Percentiles rank a stretch among this genome's conserved stretches.
Evolutionary conservation across 768 basidiomycete genomes (phyloP).

Genomic region (Tylopilus intermedius): DNA sequence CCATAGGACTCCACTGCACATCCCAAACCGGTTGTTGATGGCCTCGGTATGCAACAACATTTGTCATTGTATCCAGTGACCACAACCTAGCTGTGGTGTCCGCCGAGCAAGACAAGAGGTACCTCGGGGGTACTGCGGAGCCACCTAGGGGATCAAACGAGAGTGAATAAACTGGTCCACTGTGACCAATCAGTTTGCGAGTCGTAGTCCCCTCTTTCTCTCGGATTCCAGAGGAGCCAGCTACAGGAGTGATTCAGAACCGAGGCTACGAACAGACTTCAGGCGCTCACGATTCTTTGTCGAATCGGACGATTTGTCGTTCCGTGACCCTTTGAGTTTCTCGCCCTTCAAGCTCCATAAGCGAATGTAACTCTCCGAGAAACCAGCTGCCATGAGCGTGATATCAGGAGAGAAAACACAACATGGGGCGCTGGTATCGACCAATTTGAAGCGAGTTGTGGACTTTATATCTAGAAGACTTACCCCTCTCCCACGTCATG

Average conservation of each 20-base stretch:
- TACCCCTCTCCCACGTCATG: constrained; percentile 96
- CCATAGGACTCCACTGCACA: constrained; percentile 97
- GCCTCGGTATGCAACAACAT: constrained; percentile 89
- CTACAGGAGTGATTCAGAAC: constrained; percentile 33
- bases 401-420: constrained; percentile 87
- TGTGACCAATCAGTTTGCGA: constrained; percentile 95
- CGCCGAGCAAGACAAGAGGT: constrained; percentile 87
- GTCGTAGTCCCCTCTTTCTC: constrained; percentile 79
- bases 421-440: constrained; percentile 62
- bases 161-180: constrained; percentile 92
- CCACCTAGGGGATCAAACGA: constrained; percentile 91
- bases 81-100: constrained; percentile 89
- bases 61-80: constrained; percentile 93
- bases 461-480: constrained; percentile 22
- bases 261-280: background rate
- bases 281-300: constrained; percentile 62
- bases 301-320: constrained; percentile 63
- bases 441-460: constrained; percentile 7
- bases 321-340: constrained; percentile 70
- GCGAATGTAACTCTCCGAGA: constrained; percentile 91
- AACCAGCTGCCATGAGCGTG: constrained; percentile 90
- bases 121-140: constrained; percentile 78
- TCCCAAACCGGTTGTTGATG: constrained; percentile 99
- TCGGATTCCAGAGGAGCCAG: constrained; percentile 50
- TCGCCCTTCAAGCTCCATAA: constrained; percentile 95